Evolutionary conservation across 148 eudicot genomes (phyloP).

Genomic region (Fagopyrum homotropicum): DNA sequence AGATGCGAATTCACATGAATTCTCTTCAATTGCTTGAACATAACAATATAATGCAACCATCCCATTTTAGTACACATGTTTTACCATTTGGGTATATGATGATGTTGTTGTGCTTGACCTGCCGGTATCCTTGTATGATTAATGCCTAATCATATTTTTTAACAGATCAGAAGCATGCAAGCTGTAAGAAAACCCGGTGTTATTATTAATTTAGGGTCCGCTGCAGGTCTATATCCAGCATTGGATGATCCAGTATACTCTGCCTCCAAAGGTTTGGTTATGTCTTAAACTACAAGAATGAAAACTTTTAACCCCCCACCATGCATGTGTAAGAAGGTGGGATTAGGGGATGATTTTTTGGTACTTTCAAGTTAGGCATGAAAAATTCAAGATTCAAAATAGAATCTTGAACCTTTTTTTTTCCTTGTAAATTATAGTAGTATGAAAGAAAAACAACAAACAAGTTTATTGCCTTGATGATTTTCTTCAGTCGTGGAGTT

Average conservation of each 20-base stretch:
- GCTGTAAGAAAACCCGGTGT: constrained; percentile 66
- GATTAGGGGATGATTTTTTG: not conserved
- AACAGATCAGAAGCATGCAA: constrained; percentile 73
- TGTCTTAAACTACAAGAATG: not conserved
- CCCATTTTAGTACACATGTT: not conserved
- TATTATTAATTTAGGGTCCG: constrained; percentile 70
- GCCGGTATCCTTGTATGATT: not conserved
- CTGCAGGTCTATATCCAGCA: constrained; percentile 85
- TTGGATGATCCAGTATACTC: constrained; percentile 58
- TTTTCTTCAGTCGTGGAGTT: not conserved
- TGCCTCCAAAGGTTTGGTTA: constrained; percentile 69
- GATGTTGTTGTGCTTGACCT: not conserved
- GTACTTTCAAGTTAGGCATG: not conserved
- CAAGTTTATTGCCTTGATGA: not conserved
- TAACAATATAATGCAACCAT: not conserved
- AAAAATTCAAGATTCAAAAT: not conserved
- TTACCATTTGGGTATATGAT: not conserved
- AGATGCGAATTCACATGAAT: no score
- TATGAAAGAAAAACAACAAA: not conserved
- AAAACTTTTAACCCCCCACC: not conserved
- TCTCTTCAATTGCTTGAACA: no score
- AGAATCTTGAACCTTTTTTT: not conserved
- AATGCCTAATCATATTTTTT: constrained; percentile 7
- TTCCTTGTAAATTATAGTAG: not conserved
- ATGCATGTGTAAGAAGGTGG: not conserved